Conservation (phyloP, 2,329 filamentous ascomycete genomes). For the Ophiostoma sp. region DNA sequence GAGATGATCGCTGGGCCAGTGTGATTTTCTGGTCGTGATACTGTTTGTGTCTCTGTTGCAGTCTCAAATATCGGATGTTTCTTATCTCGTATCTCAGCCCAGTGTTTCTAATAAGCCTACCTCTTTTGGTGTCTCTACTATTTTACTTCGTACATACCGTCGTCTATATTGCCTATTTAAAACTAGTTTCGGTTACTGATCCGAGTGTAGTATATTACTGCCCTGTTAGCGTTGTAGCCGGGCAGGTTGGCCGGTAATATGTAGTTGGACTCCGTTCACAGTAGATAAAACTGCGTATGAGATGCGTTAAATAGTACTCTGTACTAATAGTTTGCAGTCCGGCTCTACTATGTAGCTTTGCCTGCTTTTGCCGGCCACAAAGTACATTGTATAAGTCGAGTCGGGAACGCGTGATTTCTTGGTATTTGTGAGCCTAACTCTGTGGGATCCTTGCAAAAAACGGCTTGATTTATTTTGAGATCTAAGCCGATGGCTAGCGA, state of each 20-base stretch:
- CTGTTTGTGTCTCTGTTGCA: not conserved
- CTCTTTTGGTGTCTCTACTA: not conserved
- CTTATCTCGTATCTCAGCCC: not conserved
- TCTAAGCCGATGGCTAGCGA: not conserved
- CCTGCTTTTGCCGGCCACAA: too few species aligned
- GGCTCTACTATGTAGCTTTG: not conserved
- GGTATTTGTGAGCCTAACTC: not conserved
- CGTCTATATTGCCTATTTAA: conserved; percentile 1
- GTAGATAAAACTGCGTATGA: too few species aligned
- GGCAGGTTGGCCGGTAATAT: not conserved
- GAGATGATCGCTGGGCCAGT: not conserved
- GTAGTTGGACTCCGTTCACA: not conserved
- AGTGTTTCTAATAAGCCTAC: not conserved
- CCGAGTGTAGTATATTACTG: not conserved
- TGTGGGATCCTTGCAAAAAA: not conserved
- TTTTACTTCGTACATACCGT: not conserved
- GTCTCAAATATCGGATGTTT: not conserved
- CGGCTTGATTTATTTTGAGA: not conserved
- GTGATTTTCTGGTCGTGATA: not conserved
- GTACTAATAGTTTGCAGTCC: not conserved
- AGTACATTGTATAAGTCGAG: not conserved
- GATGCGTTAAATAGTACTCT: too few species aligned
- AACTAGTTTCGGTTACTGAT: not conserved
- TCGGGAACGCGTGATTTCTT: not conserved
- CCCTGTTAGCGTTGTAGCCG: not conserved